These are phyloP conservation scores for Sphaerulina musiva DNA, from an alignment of 2,329 filamentous ascomycete genomes.

Conservation along the genomic window DNA sequence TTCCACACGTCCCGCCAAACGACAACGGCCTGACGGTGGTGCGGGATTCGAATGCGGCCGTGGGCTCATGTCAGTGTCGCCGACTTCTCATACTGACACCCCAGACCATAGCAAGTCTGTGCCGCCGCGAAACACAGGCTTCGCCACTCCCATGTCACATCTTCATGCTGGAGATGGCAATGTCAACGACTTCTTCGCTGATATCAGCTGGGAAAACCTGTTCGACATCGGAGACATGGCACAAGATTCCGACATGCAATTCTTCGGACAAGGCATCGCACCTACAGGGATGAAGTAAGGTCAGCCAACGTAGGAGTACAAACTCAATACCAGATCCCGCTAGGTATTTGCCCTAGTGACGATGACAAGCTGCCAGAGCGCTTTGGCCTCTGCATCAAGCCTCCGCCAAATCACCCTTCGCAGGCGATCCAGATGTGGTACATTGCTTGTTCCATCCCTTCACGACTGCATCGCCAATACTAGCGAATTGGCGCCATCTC, in stretches of 20 bases:
- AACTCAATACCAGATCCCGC: too few relatives aligned
- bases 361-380: too few relatives aligned
- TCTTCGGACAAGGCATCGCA: constrained; percentile 7
- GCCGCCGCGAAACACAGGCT: constrained; percentile 6
- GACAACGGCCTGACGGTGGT: constrained; percentile 8
- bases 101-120: constrained; percentile 1
- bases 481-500: too few relatives aligned
- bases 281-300: neutral
- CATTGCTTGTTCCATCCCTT: too few relatives aligned
- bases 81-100: constrained; percentile 5
- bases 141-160: constrained; percentile 9
- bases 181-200: constrained; percentile 21
- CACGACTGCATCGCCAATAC: too few relatives aligned
- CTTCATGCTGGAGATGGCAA: constrained; percentile 12
- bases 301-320: neutral
- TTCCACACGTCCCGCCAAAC: constrained; percentile 14
- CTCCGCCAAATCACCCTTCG: too few relatives aligned
- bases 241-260: constrained; percentile 16
- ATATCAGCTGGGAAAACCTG: constrained; percentile 22
- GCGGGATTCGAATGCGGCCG: constrained; percentile 6
- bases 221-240: constrained; percentile 19
- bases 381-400: too few relatives aligned
- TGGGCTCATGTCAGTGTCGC: constrained; percentile 7
- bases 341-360: too few relatives aligned
- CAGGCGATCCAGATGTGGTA: too few relatives aligned